Conservation (phyloP, 495 filamentous ascomycete species). For the Rhizodiscina lignyota region DNA sequence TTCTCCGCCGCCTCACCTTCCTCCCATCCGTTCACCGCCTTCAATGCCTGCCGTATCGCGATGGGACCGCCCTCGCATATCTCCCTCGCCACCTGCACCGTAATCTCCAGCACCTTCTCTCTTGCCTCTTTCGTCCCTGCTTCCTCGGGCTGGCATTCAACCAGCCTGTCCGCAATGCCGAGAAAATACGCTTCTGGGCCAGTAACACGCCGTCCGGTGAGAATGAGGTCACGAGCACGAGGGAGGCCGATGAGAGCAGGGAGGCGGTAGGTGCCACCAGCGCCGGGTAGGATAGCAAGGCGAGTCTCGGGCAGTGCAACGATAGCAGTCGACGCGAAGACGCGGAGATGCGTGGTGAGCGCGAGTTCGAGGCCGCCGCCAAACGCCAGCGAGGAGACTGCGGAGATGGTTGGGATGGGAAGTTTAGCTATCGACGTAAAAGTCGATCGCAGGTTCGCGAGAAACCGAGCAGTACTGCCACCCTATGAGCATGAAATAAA, state of each 20-base stretch:
- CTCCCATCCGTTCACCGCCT: slow-evolving; percentile 46
- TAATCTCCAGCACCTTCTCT: slow-evolving; percentile 48
- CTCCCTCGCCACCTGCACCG: slow-evolving; percentile 59
- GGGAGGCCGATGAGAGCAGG: slow-evolving; percentile 55
- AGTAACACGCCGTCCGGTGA: slow-evolving; percentile 67
- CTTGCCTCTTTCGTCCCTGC: slow-evolving; percentile 16
- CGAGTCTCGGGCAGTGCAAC: slow-evolving; percentile 83
- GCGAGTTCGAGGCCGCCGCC: slow-evolving; percentile 89
- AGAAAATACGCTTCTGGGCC: slow-evolving; percentile 70
- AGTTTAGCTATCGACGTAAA: slow-evolving; percentile 51
- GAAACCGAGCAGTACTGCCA: slow-evolving; percentile 63
- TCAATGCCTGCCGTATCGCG: slow-evolving; percentile 53
- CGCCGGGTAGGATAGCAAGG: slow-evolving; percentile 85
- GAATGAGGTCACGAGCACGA: slow-evolving; percentile 65
- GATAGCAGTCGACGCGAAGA: slow-evolving; percentile 53
- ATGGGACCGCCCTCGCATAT: slow-evolving; percentile 80
- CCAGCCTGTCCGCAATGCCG: slow-evolving; percentile 68
- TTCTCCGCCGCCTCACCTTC: slow-evolving; percentile 53
- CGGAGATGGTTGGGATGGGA: slow-evolving; percentile 76
- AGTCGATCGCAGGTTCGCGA: slow-evolving; percentile 52
- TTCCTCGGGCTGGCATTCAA: slow-evolving; percentile 44
- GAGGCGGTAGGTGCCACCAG: slow-evolving; percentile 79
- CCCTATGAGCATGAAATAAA: not conserved
- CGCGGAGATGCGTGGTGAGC: slow-evolving; percentile 67
- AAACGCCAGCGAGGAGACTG: slow-evolving; percentile 63